Percentiles rank a stretch among this genome's conserved stretches.
phyloP scores from a whole-genome alignment of 2,329 filamentous ascomycete species.

The Pyricularia pennisetigena region DNA sequence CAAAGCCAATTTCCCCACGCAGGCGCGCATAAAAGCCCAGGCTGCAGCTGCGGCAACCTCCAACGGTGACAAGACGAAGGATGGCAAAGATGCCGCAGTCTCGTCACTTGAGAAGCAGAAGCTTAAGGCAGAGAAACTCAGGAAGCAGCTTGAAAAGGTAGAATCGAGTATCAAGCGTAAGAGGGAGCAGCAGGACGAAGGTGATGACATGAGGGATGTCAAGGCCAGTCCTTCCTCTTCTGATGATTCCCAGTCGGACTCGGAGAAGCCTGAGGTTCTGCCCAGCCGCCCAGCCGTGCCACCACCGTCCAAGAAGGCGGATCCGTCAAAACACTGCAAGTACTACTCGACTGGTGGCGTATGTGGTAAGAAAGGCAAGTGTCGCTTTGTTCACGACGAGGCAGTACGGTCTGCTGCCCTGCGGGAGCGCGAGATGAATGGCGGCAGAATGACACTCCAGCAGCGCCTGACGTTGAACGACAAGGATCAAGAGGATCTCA shows the following conservation, averaged over 20 bases:
- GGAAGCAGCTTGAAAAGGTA: conserved; percentile 57
- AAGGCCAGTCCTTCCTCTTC: conserved; percentile 26
- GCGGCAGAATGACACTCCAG: conserved; percentile 55
- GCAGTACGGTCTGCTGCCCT: conserved; percentile 53
- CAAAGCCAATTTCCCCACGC: conserved; percentile 70
- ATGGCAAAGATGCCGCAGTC: conserved; percentile 37
- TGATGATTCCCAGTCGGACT: conserved; percentile 40
- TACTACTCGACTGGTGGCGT: conserved; percentile 60
- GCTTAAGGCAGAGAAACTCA: conserved; percentile 49
- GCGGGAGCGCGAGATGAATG: conserved; percentile 53
- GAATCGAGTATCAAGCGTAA: conserved; percentile 62
- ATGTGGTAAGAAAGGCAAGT: conserved; percentile 67
- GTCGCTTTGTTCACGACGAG: conserved; percentile 60
- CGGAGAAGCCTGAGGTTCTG: conserved; percentile 46
- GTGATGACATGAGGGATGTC: conserved; percentile 51
- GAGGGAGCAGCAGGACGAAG: conserved; percentile 56
- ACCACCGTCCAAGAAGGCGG: conserved; percentile 44
- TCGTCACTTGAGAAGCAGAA: conserved; percentile 43
- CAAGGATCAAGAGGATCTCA: conserved; percentile 57
- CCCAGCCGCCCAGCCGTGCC: conserved; percentile 37
- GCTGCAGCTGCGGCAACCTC: conserved; percentile 34
- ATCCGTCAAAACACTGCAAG: conserved; percentile 58
- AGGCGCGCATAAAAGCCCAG: conserved; percentile 56
- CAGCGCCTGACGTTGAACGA: conserved; percentile 58
- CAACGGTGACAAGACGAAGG: conserved; percentile 46